phyloP scores from a whole-genome alignment of 371 early-diverging fungal species.

The Actinomortierella ambigua region DNA sequence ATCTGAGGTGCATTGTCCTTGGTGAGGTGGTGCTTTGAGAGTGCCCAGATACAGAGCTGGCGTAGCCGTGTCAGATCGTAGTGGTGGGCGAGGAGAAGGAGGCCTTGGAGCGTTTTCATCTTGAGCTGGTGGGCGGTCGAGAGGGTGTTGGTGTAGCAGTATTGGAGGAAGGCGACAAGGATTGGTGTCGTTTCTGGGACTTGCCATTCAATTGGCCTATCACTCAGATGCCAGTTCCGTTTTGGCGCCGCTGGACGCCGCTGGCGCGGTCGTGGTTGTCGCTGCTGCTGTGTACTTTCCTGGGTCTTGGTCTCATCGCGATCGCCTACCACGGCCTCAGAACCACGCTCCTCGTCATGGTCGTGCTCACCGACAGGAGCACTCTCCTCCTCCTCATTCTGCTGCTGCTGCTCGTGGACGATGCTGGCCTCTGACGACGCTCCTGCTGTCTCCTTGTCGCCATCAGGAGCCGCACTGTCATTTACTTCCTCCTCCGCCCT shows the following conservation, averaged over 20 bases:
- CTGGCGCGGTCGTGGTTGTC: constrained; percentile 5
- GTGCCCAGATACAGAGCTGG: constrained; percentile 52
- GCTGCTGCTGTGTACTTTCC: not conserved
- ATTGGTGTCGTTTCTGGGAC: constrained; percentile 64
- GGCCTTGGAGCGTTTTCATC: constrained; percentile 59
- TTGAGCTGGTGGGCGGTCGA: constrained; percentile 58
- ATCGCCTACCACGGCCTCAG: not conserved
- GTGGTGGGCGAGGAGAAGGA: constrained; percentile 60
- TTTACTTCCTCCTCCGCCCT: too few species aligned
- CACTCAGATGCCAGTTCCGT: constrained; percentile 19
- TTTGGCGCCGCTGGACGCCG: not conserved
- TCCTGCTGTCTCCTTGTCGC: too few species aligned
- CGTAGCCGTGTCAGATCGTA: constrained; percentile 60
- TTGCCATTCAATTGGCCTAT: constrained; percentile 25
- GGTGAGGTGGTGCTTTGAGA: constrained; percentile 63
- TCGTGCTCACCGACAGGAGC: too few species aligned
- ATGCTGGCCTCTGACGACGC: too few species aligned
- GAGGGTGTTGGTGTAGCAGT: constrained; percentile 67
- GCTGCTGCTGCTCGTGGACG: too few species aligned
- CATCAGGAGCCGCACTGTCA: too few species aligned
- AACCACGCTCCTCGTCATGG: too few species aligned
- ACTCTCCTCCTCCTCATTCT: too few species aligned
- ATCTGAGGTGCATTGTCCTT: constrained; percentile 64
- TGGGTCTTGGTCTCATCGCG: not conserved
- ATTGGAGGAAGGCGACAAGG: constrained; percentile 64